Base-by-base conservation (phyloP, 2,329 filamentous ascomycete genomes). In the Cryphonectria radicalis region DNA sequence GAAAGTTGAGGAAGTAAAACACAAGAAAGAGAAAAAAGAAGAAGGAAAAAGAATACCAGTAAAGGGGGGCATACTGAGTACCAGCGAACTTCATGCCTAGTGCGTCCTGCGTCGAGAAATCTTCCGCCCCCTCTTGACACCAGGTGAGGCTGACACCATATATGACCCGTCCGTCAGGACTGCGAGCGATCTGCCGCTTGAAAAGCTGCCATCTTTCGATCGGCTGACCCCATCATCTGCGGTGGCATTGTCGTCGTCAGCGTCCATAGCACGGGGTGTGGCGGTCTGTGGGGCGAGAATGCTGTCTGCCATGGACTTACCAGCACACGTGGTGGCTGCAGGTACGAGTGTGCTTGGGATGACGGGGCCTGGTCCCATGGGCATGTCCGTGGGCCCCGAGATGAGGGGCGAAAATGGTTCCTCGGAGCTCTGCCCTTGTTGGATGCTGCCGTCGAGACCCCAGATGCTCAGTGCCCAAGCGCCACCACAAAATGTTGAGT, bases 401-500 rank as follows among this genome's bases (percentile, higher is more conserved):
- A 14, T 50, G 37, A 35, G 14, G 14, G 37, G 42, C 22, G 35
- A 60, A 25, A 14, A 37, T 35, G 35, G 32, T 11, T 32, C 37
- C 25, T 42, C 40, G 35, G 66, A 57, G 28, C 50, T 57, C 28
- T 64, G 43, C 28, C 32, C 59, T 60, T 67, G 66, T 14, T 63
- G 50, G 60, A 70, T 75, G 43, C 78, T 77, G 53, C 81, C 81
- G 67, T 79, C 79, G 60, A 77, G 77, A 70, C 79, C 82, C 76
- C 83, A 88, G 69, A 86, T 81, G 70, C 79, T 83, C 66, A 87
- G 79, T 13, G 82, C 80, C 79, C 82, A 81, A 68, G 77, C 73
- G 22, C 87, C 87, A 63, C 88, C 88, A 74, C 88, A 90, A 25
- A 35, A 43, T 28, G 65, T 70, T 7, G 80, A 80, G 76, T 88